These are phyloP conservation scores for Trypanosoma platydactyli DNA, from an alignment of 208 protist genomes.

Conservation along the genomic window DNA sequence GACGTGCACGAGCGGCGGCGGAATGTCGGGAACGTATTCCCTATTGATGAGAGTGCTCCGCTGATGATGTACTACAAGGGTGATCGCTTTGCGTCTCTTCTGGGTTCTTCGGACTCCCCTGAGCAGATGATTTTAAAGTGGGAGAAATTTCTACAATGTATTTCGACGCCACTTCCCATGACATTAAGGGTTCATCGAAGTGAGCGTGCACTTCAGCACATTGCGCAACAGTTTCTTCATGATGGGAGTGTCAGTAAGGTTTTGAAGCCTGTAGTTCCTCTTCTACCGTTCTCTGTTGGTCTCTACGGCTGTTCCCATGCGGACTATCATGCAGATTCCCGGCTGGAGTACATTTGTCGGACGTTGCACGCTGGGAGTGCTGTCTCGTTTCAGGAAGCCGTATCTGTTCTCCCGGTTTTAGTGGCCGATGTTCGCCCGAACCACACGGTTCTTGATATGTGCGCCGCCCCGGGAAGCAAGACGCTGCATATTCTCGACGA, in stretches of 20 bases:
- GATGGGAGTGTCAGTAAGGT: conserved; percentile 31
- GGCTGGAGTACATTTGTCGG: conserved; percentile 75
- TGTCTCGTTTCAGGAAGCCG: conserved; percentile 89
- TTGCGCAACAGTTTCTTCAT: conserved; percentile 50
- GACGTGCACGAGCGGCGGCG: conserved; percentile 70
- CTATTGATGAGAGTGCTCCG: conserved; percentile 54
- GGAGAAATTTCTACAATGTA: conserved; percentile 48
- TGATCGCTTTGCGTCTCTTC: conserved; percentile 53
- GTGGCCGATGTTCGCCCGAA: conserved; percentile 76
- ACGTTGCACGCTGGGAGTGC: conserved; percentile 81
- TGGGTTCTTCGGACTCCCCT: conserved; percentile 15
- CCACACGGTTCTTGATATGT: conserved; percentile 88
- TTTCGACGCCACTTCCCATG: conserved; percentile 83
- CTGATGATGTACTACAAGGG: conserved; percentile 84
- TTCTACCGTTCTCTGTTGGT: conserved; percentile 30
- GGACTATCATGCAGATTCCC: conserved; percentile 71
- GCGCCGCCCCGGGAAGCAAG: conserved; percentile 92
- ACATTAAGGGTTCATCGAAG: conserved; percentile 79
- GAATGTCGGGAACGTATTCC: conserved; percentile 35
- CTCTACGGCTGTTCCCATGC: conserved; percentile 78
- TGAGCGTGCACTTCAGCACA: conserved; percentile 43
- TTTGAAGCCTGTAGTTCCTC: conserved; percentile 36
- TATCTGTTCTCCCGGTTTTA: conserved; percentile 80
- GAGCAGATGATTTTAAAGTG: conserved; percentile 50
- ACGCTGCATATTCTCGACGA: conserved; percentile 86